phyloP scores from a whole-genome alignment of 163 green algal genomes.

The Chloroidium sp. region DNA sequence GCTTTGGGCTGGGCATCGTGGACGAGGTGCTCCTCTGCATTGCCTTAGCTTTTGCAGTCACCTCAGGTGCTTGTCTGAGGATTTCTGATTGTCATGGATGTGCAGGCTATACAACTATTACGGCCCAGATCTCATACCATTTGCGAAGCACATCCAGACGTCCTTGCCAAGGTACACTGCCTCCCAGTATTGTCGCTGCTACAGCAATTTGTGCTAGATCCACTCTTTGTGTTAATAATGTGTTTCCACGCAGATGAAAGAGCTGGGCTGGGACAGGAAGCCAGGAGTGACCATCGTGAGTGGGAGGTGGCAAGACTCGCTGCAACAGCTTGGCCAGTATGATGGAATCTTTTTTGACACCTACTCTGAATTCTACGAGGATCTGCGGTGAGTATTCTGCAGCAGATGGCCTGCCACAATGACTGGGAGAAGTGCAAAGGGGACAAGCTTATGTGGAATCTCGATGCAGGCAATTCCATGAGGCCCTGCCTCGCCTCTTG shows the following conservation, averaged over 20 bases:
- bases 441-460: not conserved
- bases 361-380: constrained; percentile 82
- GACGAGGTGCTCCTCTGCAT: constrained; percentile 40
- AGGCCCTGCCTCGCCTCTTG: constrained; percentile 55
- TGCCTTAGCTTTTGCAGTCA: not conserved
- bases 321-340: constrained; percentile 47
- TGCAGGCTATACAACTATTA: constrained; percentile 21
- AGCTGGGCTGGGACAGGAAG: constrained; percentile 63
- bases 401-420: not conserved
- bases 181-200: not conserved
- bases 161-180: not conserved
- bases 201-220: not conserved
- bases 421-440: not conserved
- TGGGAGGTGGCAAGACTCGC: constrained; percentile 80
- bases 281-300: constrained; percentile 72
- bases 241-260: constrained; percentile 66
- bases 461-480: constrained; percentile 65
- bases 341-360: constrained; percentile 96
- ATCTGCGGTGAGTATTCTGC: constrained; percentile 46
- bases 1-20: constrained; percentile 92
- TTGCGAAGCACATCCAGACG: constrained; percentile 55
- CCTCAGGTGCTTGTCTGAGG: not conserved
- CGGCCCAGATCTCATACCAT: constrained; percentile 68
- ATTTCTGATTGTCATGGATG: not conserved
- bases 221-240: not conserved